Base-by-base conservation (phyloP, 305 asterid genomes). In the Plantago lanceolata region DNA sequence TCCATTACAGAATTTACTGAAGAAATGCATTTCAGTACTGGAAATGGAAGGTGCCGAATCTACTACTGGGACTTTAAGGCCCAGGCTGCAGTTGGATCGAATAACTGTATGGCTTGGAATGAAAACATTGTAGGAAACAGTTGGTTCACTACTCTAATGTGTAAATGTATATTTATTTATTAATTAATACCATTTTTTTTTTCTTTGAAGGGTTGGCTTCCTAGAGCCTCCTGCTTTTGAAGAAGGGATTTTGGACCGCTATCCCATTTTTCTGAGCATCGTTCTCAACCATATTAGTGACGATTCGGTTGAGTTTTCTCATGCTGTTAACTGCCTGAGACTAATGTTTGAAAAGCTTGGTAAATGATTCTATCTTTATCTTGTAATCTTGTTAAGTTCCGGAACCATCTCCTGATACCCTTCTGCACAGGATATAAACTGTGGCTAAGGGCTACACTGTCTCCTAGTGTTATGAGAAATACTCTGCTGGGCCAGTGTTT, bases 401-500 rank as follows among this genome's bases (percentile, higher is more conserved):
- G 72, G 59, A 48, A 61, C 61, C 68, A 37, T 19, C 2, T 58
- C 19, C 51, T 65, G 57, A 66, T 64, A 56, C 48, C 50, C 79
- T 71, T 75, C 63, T 65, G 49, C 66, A 64, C 76, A 94, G 99
- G 99, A 65, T 94, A 85, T 81, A 94, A 94, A 80, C 88, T 94
- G 57, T 94, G 99, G 99, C 76, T 90, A 84, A 88, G 94, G 73
- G 87, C 99, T 71, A 78, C 99, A 59, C 65, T 94, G 47, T 90
- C 99, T 73, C 95, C 99, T 20, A 80, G 95, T 81, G 96, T 94
- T 64, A 94, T 94, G 99, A 82, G 97, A 73, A 90, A 90, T 73
- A 87, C 97, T 53, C 85, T 94, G 54, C 81, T 94, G 82, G 99
- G 97, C 62, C 99, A 94, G 80, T 94, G 97, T 82, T 94, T 94